These are phyloP conservation scores for Cajanus cajan DNA, from an alignment of 306 rosid species.

Conservation along the genomic window DNA sequence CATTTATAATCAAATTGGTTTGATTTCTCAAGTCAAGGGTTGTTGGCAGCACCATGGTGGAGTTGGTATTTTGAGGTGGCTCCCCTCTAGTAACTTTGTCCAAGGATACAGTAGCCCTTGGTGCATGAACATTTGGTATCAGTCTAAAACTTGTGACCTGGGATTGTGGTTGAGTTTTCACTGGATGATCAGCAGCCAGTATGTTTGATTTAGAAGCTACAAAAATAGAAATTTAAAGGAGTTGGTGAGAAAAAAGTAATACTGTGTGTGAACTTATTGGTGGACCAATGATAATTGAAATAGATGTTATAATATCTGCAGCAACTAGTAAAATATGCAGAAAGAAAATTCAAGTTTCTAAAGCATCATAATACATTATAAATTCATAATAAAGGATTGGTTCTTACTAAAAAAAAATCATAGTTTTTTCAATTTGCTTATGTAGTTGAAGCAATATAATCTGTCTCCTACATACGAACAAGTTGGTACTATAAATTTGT, in stretches of 20 bases:
- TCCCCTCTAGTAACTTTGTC: background rate
- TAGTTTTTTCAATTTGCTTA: background rate
- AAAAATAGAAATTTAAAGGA: background rate
- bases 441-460: background rate
- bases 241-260: background rate
- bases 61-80: background rate
- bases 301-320: background rate
- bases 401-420: background rate
- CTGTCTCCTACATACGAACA: background rate
- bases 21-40: background rate
- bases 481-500: background rate
- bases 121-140: background rate
- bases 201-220: constrained; percentile 11
- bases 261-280: background rate
- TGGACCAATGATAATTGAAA: background rate
- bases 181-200: constrained; percentile 9
- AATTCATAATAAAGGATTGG: background rate
- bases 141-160: background rate
- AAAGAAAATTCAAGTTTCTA: background rate
- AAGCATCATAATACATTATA: background rate
- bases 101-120: background rate
- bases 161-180: background rate
- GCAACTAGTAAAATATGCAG: background rate
- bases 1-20: background rate
- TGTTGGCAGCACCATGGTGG: background rate